Base-by-base conservation (phyloP, 148 eudicot species). In the Chenopodium formosanum region DNA sequence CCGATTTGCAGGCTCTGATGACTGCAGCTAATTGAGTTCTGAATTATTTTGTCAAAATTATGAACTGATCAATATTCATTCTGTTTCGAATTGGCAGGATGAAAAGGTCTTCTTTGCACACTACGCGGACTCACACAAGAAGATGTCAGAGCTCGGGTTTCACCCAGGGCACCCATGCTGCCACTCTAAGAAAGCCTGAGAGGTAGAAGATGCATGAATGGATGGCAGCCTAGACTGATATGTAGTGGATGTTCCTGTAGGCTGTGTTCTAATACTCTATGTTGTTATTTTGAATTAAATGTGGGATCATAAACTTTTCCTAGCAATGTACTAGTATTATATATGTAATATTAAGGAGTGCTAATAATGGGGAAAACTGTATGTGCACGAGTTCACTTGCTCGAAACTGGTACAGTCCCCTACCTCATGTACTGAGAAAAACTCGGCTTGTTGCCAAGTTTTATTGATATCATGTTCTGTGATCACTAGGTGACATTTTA, bases 71-170 rank as follows among this genome's bases (percentile, higher is more conserved):
- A 62, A 62, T 23, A 20, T 8, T 32, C 4, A 32, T 31, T 32
- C n/a, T 32, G 7, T 32, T 4, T 31, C 1, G 6, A 22, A 50
- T 25, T 64, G 71, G 77, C 90, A 93, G 98, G 97, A 95, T 62
- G 92, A 93, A 70, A 90, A 90, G 29, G 87, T 89, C 48, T 95
- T 95, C 82, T 95, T 95, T 70, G 79, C 72, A 79, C 96, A 93
- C 80, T 95, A 95, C 76, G 96, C 96, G 22, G 90, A 81, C 56
- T 91, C 98, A 75, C 98, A 93, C 91, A 93, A 93, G 90, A 95
- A 91, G 85, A 87, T 93, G 62, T 95, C 98, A 0, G 93, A 93
- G 88, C 87, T 95, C 19, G 98, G 98, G 53, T 89, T 89, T 81
- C 83, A 72, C 66, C 86, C 90, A 17, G 44, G 44, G 7, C 44